Base-by-base conservation (phyloP, 179 eudicot genomes). In the Silene noctiflora region DNA sequence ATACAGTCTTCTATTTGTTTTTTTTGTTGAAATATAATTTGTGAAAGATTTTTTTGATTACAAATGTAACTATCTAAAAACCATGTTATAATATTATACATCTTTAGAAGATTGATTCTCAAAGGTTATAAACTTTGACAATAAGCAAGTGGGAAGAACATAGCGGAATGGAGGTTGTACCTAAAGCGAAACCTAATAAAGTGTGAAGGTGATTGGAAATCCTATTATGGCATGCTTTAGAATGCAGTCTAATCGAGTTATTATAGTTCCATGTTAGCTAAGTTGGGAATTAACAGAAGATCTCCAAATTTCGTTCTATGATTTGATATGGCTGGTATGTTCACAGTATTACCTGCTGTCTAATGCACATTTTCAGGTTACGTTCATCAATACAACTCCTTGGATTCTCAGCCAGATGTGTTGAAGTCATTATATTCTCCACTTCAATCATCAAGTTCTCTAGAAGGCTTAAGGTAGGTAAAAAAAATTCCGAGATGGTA, bases 391-490 rank as follows among this genome's bases (percentile, higher is more conserved):
- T 93, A 93, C 86, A 95, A 95, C 80, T 83, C 97, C 16, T 81
- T 93, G 90, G 88, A 91, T 82, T 89, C 96, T 73, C 90, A 91
- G 81, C 98, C 99, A 73, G 99, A 95, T 87, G 98, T 95, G 70
- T 84, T 95, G 84, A 90, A 90, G 78, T 93, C 99, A 21, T 80
- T 93, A 63, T 95, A 95, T 87, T 93, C 99, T 87, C 98, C 99
- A 42, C 90, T 95, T 82, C 98, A 91, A 81, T 83, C 88, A 79
- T 90, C 98, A 78, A 91, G 92, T 77, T 78, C 99, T 79, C 73
- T 93, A 81, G 99, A 93, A 90, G 98, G 92, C 14, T 71, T 93
- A 83, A 93, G 99, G 99, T 95, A 78, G 48, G 22, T 59, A 6
- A 39, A 42, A 39, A 42, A 12, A 42, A 22, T 4, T 68, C 16